A percentile compares a stretch with the other conserved stretches of the same genome.
Evolutionary conservation across 345 rosid genomes (phyloP).

Genomic region (Orychophragmus violaceus): DNA sequence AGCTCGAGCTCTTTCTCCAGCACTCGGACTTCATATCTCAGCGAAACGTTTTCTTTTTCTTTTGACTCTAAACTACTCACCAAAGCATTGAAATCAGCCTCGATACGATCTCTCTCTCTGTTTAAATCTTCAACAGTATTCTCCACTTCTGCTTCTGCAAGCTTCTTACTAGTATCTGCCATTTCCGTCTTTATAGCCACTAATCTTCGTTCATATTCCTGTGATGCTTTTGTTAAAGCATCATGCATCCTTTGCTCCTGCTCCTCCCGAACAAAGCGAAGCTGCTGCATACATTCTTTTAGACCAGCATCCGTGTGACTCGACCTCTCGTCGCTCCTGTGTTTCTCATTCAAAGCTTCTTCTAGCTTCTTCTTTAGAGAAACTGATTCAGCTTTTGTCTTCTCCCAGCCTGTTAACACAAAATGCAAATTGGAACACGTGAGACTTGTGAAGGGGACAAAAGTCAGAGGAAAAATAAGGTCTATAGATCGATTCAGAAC

Average conservation of each 20-base stretch:
- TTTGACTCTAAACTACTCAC: conserved; percentile 55
- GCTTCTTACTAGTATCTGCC: conserved; percentile 45
- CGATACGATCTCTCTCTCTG: conserved; percentile 49
- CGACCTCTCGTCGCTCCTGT: conserved; percentile 45
- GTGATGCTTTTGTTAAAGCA: conserved; percentile 58
- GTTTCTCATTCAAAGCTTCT: conserved; percentile 51
- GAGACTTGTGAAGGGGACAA: not conserved
- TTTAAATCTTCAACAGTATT: conserved; percentile 55
- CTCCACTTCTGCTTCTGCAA: conserved; percentile 49
- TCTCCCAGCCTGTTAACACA: conserved; percentile 49
- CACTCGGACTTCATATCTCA: conserved; percentile 74
- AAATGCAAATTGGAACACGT: not conserved
- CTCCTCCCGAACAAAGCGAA: conserved; percentile 68
- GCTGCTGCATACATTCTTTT: conserved; percentile 80
- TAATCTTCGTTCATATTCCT: conserved; percentile 47
- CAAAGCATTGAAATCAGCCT: conserved; percentile 48
- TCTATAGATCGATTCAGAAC: not conserved
- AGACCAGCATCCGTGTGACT: conserved; percentile 61
- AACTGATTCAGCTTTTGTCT: conserved; percentile 50
- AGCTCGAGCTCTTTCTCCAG: conserved; percentile 92
- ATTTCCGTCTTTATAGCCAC: conserved; percentile 43
- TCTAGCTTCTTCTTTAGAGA: conserved; percentile 52
- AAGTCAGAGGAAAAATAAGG: not conserved
- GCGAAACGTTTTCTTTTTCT: conserved; percentile 64
- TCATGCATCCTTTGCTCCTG: conserved; percentile 79